Base-by-base conservation (phyloP, 371 early-diverging fungal species). In the Capillidium heterosporum region DNA sequence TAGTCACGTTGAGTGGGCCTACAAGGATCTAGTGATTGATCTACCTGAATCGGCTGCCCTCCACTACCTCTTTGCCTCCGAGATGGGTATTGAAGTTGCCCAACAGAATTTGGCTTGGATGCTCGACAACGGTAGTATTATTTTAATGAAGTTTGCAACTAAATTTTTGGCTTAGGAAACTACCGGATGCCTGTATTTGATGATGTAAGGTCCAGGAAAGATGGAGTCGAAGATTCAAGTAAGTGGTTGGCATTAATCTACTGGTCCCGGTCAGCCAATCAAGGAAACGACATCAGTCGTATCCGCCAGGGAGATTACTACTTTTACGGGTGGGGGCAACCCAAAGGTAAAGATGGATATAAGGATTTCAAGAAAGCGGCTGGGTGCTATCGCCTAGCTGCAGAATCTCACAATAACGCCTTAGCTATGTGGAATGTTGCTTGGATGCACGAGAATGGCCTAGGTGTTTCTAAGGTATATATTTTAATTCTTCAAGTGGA, bases 371-470 rank as follows among this genome's bases (percentile, higher is more conserved):
- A 81, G 55, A 76, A 76, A 54, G 98, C 98, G 0, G 85, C 85
- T 0, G 70, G 81, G 0, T 88, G 90, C 49, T 98, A 95, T 65
- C 77, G 75, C n/a, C 71, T 84, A 2, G 64, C 95, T 1, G 88
- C 95, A 1, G 86, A 91, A 44, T 61, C 60, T n/a, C 84, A 89
- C 29, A 59, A 62, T 10, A 85, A 81, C 35, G 77, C 88, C 0
- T 67, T 93, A 60, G 96, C 93, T 2, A 88, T 91, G 84, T 98
- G 87, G 85, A 95, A 91, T 59, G 68, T 96, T 2, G 98, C 93
- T 1, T 95, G 83, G 81, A 94, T 95, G 92, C 79, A 94, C 62
- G 97, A 98, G 63, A 77, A 83, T 59, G 98, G 98, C n/a, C 55
- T 91, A 19, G 92, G 98, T 4, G 87, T 92, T 0, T 55, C 73